Percentiles rank a stretch among this genome's conserved stretches.
These are phyloP conservation scores for Byssothecium circinans DNA, from an alignment of 2,329 filamentous ascomycete species.

Conservation along the genomic window DNA sequence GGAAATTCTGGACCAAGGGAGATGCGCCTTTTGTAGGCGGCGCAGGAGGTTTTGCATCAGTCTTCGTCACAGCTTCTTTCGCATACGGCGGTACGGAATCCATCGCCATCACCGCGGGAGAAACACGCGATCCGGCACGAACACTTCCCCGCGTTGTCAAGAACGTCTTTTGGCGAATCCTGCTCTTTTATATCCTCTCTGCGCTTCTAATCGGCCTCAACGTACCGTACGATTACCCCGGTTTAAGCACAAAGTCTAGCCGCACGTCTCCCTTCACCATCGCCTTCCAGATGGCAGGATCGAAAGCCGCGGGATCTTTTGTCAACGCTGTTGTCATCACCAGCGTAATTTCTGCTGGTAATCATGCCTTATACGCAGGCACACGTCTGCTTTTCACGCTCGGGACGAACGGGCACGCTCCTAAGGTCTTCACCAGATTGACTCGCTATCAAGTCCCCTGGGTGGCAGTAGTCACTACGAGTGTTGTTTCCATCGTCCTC, in stretches of 20 bases:
- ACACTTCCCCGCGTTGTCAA: slow-evolving; percentile 85
- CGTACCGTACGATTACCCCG: slow-evolving; percentile 42
- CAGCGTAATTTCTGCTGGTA: slow-evolving; percentile 61
- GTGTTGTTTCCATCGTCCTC: slow-evolving; percentile 40
- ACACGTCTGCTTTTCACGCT: slow-evolving; percentile 60
- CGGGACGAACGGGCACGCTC: slow-evolving; percentile 64
- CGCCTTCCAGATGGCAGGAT: slow-evolving; percentile 63
- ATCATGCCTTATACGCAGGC: slow-evolving; percentile 58
- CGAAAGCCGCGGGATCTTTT: slow-evolving; percentile 61
- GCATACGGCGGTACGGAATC: slow-evolving; percentile 74
- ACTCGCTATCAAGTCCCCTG: slow-evolving; percentile 47
- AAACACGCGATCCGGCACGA: slow-evolving; percentile 77
- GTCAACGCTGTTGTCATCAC: slow-evolving; percentile 68
- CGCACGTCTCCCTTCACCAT: slow-evolving; percentile 66
- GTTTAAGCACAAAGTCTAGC: slow-evolving; percentile 38
- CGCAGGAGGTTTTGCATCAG: slow-evolving; percentile 61
- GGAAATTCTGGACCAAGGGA: slow-evolving; percentile 67
- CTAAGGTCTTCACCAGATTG: slow-evolving; percentile 64
- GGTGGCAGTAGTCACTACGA: slow-evolving; percentile 39
- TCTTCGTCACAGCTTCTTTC: slow-evolving; percentile 75
- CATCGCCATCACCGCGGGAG: slow-evolving; percentile 74
- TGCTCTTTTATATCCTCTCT: slow-evolving; percentile 47
- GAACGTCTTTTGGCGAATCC: slow-evolving; percentile 71
- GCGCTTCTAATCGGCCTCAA: slow-evolving; percentile 48
- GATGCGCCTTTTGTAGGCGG: slow-evolving; percentile 51